Percentiles rank a stretch among this genome's conserved stretches.
These are phyloP conservation scores for Laetiporus sulphureus DNA, from an alignment of 1,284 basidiomycete species.

Conservation along the genomic window DNA sequence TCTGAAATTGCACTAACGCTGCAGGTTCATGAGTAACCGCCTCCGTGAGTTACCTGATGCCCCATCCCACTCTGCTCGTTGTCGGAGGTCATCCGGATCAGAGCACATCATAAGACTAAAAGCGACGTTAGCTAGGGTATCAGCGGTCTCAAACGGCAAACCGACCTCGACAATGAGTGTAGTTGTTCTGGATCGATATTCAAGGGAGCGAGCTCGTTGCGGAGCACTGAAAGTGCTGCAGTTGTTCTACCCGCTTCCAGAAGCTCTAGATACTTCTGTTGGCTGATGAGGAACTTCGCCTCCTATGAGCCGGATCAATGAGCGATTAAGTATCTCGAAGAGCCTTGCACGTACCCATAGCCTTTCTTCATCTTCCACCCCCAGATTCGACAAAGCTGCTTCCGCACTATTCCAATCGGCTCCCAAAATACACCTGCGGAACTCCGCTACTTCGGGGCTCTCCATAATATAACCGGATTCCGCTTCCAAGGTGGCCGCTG, in stretches of 20 bases:
- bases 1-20: constrained; percentile 49
- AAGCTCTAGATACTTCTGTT: constrained; percentile 96
- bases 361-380: constrained; percentile 58
- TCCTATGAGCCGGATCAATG: constrained; percentile 40
- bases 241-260: constrained; percentile 81
- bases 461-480: constrained; percentile 93
- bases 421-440: constrained; percentile 76
- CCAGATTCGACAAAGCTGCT: constrained; percentile 59
- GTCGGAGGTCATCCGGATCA: constrained; percentile 76
- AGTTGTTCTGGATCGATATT: constrained; percentile 73
- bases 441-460: constrained; percentile 70
- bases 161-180: constrained; percentile 79
- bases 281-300: constrained; percentile 81
- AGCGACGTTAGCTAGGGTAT: background rate
- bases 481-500: constrained; percentile 81
- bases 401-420: constrained; percentile 86
- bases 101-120: constrained; percentile 85
- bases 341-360: constrained; percentile 46
- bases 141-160: background rate
- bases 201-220: constrained; percentile 81
- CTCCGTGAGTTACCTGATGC: constrained; percentile 74
- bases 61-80: constrained; percentile 87
- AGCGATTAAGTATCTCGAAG: constrained; percentile 8
- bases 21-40: constrained; percentile 72
- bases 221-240: constrained; percentile 78